Evolutionary conservation across 2,329 filamentous ascomycete species (phyloP), one percentile per base, ranked within the genome.

Genomic region (Neopestalotiopsis sp.): DNA sequence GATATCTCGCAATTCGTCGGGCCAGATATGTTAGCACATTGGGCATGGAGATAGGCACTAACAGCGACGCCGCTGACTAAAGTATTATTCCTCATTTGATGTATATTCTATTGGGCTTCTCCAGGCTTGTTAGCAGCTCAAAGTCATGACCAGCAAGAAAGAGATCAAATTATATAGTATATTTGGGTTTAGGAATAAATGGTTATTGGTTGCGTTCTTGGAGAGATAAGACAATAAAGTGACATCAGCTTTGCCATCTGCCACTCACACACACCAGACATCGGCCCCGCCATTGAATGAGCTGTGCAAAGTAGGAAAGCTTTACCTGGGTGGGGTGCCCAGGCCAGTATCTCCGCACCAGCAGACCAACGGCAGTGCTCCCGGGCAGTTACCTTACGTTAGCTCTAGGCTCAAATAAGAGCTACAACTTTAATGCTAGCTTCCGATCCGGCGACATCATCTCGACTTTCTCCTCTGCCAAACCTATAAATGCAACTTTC

Each of bases 301-400:
- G 65, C 65, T 66, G 42, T 9, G 20, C 45, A 53, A 66, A 53
- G 66, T 70, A 70, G 68, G 68, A 70, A 70, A 68, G 65, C 67
- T 65, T 70, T 68, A 61, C 68, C 68, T 58, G 66, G 62, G 57
- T 61, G 68, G 68, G 68, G n/a, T 65, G 5, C n/a, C n/a, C 53
- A 38, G n/a, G 30, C 24, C 20, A 20, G 20, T 53, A 65, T 30
- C 67, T 68, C 67, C 66, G 61, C 58, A 58, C 53, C n/a, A 38
- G 34, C 24, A 59, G 49, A 56, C 53, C 30, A 28, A 59, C 24
- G 24, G 57, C 30, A 34, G 24, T 30, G 57, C 57, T 34, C 57
- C 24, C 57, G 57, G 57, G 57, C 24, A 30, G 24, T 20, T 59
- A 34, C 24, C 10, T 14, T 49, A 34, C 24, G 24, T 14, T 49